Conservation (phyloP, 1,139 yeast species). For the Sugiyamaella japonica region DNA sequence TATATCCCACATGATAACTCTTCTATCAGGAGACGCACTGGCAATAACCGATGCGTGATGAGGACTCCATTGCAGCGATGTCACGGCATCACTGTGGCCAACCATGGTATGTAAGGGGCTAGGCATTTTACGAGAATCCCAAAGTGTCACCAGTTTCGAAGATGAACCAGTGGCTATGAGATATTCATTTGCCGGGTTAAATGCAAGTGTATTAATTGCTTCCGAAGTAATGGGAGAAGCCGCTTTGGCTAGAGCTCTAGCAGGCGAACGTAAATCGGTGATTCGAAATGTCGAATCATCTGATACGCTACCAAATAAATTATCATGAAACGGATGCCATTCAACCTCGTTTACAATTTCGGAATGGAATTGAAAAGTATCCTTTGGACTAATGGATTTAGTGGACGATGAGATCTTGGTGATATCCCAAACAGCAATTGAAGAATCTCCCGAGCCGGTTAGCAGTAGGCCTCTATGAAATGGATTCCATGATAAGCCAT, state of each 20-base stretch:
- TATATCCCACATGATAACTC: slow-evolving; percentile 71
- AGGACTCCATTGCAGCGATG: slow-evolving; percentile 79
- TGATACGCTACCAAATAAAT: slow-evolving; percentile 67
- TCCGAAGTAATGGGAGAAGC: slow-evolving; percentile 17
- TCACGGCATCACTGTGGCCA: slow-evolving; percentile 62
- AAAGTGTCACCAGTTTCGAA: slow-evolving; percentile 56
- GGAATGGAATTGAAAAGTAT: slow-evolving; percentile 19
- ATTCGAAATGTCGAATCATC: slow-evolving; percentile 69
- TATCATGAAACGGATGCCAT: slow-evolving; percentile 50
- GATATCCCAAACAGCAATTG: slow-evolving; percentile 71
- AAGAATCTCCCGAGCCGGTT: slow-evolving; percentile 67
- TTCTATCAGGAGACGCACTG: slow-evolving; percentile 68
- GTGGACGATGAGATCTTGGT: slow-evolving; percentile 33
- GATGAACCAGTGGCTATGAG: slow-evolving; percentile 71
- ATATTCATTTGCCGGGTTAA: slow-evolving; percentile 57
- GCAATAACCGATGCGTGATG: slow-evolving; percentile 59
- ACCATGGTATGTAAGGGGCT: slow-evolving; percentile 33
- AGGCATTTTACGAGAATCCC: slow-evolving; percentile 62
- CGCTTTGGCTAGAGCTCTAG: neutral
- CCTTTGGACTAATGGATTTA: slow-evolving; percentile 22
- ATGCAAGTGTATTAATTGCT: slow-evolving; percentile 63
- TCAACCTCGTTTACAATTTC: slow-evolving; percentile 44
- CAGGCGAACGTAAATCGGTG: slow-evolving; percentile 50
- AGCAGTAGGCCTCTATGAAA: slow-evolving; percentile 48
- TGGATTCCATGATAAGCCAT: slow-evolving; percentile 67